A percentile compares a stretch with the other conserved stretches of the same genome.
These are phyloP conservation scores for Pseudonitzschia multiseries DNA, from an alignment of 108 stramenopile species.

Conservation along the genomic window DNA sequence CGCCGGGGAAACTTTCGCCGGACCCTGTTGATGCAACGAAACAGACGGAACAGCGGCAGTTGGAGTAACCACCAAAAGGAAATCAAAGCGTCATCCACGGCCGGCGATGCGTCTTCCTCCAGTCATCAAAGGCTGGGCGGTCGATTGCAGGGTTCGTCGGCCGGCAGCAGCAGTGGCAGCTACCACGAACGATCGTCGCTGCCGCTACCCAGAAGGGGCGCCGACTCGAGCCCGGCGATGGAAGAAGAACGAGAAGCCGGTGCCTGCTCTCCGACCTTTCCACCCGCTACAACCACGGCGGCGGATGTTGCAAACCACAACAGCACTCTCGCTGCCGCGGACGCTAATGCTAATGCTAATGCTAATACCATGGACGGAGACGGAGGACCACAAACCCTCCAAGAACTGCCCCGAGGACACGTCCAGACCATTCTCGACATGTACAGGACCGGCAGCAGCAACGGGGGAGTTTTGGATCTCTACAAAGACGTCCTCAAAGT, in stretches of 20 bases:
- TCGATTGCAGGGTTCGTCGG: no score
- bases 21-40: not conserved
- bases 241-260: not conserved
- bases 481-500: constrained; percentile 32
- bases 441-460: constrained; percentile 9
- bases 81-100: not conserved
- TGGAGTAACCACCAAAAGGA: not conserved
- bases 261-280: not conserved
- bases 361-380: not conserved
- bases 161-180: not conserved
- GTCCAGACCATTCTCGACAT: constrained; percentile 17
- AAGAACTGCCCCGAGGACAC: constrained; percentile 18
- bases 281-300: not conserved
- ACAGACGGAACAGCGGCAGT: constrained; percentile 6
- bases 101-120: not conserved
- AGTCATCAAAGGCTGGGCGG: not conserved
- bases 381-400: not conserved
- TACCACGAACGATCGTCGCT: not conserved
- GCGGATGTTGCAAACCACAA: not conserved
- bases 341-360: no score
- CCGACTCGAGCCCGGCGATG: not conserved
- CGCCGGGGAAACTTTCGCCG: not conserved
- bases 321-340: not conserved
- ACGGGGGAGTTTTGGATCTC: constrained; percentile 12
- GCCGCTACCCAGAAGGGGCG: not conserved